Conservation (phyloP, 805 yeast species). For the Saccharomycopsis selenospora region DNA sequence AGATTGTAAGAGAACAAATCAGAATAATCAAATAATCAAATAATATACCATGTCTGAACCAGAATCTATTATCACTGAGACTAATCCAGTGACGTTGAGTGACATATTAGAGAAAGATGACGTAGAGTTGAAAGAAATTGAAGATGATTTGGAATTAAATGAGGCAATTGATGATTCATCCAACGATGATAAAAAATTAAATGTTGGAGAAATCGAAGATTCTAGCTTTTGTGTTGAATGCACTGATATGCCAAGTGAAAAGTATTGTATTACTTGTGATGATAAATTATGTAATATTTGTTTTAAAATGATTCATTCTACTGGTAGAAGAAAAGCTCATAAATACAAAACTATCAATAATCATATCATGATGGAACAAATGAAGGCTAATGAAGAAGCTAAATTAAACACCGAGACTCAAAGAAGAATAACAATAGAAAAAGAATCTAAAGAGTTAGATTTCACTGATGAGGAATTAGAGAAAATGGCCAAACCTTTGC, state of each 20-base stretch:
- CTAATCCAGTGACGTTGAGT: slow-evolving; percentile 9
- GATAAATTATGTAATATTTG: slow-evolving; percentile 68
- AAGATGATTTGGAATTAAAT: slow-evolving; percentile 12
- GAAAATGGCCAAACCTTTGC: neutral
- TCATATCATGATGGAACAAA: slow-evolving; percentile 17
- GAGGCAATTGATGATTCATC: slow-evolving; percentile 21
- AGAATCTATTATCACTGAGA: neutral
- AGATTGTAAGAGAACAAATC: too few species aligned
- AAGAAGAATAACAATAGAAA: slow-evolving; percentile 22
- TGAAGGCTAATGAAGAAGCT: slow-evolving; percentile 20
- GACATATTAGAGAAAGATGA: slow-evolving; percentile 21
- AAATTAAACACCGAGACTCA: slow-evolving; percentile 21
- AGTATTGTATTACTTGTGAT: slow-evolving; percentile 54
- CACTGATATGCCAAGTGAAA: slow-evolving; percentile 61
- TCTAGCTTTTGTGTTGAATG: slow-evolving; percentile 58
- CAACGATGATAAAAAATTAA: slow-evolving; percentile 24
- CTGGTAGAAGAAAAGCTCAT: slow-evolving; percentile 53
- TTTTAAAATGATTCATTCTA: slow-evolving; percentile 58
- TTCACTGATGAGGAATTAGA: slow-evolving; percentile 7
- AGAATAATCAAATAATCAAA: too few species aligned
- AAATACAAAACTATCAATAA: slow-evolving; percentile 26
- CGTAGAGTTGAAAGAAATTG: slow-evolving; percentile 4
- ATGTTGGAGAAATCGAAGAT: slow-evolving; percentile 28
- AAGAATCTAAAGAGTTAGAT: slow-evolving; percentile 13
- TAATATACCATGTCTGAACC: neutral